Evolutionary conservation across 1,284 basidiomycete genomes (phyloP), one percentile per base, ranked within the genome.

Genomic region (Psilocybe mexicana): DNA sequence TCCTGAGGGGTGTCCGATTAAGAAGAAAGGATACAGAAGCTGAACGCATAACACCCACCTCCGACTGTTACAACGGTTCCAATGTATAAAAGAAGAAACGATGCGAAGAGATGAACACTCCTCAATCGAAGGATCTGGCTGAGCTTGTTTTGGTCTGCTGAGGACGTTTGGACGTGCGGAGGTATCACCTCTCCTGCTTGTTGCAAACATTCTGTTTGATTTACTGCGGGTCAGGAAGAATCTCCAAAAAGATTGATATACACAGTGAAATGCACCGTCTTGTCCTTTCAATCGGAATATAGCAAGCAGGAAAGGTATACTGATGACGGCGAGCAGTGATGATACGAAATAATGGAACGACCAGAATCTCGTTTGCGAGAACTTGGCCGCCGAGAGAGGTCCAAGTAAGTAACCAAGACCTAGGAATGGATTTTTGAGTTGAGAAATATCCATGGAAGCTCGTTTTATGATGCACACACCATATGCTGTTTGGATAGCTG

Each of bases 361-460:
- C 77, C 82, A 83, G 48, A 71, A 70, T 7, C 65, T 62, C 61
- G 76, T 63, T 54, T 81, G 76, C n/a, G 85, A 74, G 62, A 90
- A 90, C 52, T 87, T 82, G 0, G 89, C 91, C 0, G 88, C 78
- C 0, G 85, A 81, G 2, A 92, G 76, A 0, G 89, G 90, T 0
- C 86, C 74, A 14, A 77, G 70, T 26, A 90, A 81, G 0, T 89
- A 88, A 0, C 88, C 88, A 3, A 83, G 66, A 44, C 87, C 84
- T 85, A 36, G 35, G 4, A 33, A 33, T 33, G 4, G 30, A 33
- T 4, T 6, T 6, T 33, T 33, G 30, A 44, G 10, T 44, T 23
- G 18, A 43, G 14, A 44, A 4, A 44, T 44, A 8, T 10, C 2
- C 1, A 44, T 10, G 10, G 43, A 18, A 11, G 23, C 26, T 48